A percentile compares a stretch with the other conserved stretches of the same genome.
These are phyloP conservation scores for Breviolum minutum DNA, from an alignment of 73 alveolate genomes.

Conservation along the genomic window DNA sequence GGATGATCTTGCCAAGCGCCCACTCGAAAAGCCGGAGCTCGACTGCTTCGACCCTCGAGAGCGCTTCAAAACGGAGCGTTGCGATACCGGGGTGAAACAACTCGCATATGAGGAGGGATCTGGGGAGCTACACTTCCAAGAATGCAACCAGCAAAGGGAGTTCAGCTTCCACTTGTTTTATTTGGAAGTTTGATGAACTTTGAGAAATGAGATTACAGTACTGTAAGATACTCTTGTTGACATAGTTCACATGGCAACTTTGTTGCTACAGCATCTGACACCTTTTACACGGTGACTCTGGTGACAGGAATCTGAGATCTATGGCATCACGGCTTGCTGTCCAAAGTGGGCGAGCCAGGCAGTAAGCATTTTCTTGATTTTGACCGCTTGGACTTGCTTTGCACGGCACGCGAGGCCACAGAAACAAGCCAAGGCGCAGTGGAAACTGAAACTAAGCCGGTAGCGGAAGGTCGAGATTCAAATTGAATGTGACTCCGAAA, in stretches of 20 bases:
- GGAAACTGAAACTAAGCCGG: neutral
- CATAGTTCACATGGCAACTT: neutral
- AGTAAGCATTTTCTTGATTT: too few relatives aligned
- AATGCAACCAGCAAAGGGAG: neutral
- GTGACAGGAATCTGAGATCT: slow-evolving; percentile 34
- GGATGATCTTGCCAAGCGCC: slow-evolving; percentile 33
- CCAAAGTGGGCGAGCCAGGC: slow-evolving; percentile 39
- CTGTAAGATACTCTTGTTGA: too few relatives aligned
- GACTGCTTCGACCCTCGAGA: slow-evolving; percentile 71
- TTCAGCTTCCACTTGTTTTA: neutral
- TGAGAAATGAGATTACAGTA: too few relatives aligned
- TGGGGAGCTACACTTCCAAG: too few relatives aligned
- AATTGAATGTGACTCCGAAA: too few relatives aligned
- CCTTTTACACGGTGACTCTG: too few relatives aligned
- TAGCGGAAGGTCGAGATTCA: too few relatives aligned
- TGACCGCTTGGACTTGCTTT: too few relatives aligned
- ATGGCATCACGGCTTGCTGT: slow-evolving; percentile 55
- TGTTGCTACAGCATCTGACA: neutral
- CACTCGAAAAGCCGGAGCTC: slow-evolving; percentile 34
- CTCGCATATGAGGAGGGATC: slow-evolving; percentile 9
- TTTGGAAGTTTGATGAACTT: neutral
- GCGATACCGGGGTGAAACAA: neutral
- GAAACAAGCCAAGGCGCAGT: neutral
- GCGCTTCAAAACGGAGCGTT: slow-evolving; percentile 55
- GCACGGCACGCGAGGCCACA: too few relatives aligned